These are phyloP conservation scores for Prorocentrum cordatum DNA, from an alignment of 169 alveolate species.

Conservation along the genomic window DNA sequence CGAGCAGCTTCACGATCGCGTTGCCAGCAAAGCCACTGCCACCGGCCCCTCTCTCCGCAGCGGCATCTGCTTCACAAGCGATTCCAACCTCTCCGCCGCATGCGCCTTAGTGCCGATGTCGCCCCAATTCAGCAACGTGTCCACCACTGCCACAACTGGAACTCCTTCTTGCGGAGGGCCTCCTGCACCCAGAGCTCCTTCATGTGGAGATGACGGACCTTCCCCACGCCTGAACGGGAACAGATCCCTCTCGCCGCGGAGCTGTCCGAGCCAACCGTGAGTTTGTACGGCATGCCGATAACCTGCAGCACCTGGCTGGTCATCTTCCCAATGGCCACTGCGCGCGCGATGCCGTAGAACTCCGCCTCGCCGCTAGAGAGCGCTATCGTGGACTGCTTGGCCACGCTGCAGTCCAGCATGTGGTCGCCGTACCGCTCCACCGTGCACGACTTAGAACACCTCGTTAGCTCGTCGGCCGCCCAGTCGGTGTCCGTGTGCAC, in stretches of 20 bases:
- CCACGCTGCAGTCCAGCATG: neutral
- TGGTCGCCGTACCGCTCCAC: neutral
- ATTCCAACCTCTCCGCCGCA: too few species aligned
- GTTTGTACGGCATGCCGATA: neutral
- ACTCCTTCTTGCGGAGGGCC: neutral
- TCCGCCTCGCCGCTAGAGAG: conserved; percentile 6
- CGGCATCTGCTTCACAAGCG: too few species aligned
- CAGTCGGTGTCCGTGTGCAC: conserved; percentile 9
- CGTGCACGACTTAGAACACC: neutral
- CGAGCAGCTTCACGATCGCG: too few species aligned
- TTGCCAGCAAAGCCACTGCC: too few species aligned
- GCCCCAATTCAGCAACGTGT: neutral
- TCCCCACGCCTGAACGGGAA: neutral
- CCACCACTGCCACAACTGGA: neutral
- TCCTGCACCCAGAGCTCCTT: conserved; percentile 18
- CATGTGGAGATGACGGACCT: neutral
- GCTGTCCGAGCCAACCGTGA: neutral
- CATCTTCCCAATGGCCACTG: neutral
- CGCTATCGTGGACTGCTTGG: neutral
- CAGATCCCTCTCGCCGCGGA: neutral
- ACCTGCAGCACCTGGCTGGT: neutral
- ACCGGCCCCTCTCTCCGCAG: too few species aligned
- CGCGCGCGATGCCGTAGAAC: conserved; percentile 12
- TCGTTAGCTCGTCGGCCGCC: neutral
- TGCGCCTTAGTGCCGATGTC: conserved; percentile 1